Conservation (phyloP, 495 filamentous ascomycete genomes). For the Peziza echinospora region DNA sequence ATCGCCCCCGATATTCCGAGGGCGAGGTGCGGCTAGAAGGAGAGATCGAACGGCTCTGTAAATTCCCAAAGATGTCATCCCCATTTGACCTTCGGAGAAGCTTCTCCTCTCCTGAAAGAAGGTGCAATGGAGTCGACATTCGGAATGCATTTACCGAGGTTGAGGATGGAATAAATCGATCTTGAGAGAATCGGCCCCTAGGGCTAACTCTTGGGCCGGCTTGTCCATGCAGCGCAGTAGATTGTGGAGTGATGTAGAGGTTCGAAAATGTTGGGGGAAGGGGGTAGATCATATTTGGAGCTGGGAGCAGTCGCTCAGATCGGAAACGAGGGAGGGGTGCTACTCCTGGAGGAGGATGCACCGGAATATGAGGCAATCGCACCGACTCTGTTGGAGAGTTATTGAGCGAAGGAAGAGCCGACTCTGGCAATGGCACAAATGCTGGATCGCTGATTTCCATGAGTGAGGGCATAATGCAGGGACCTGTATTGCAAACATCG, state of each 20-base stretch:
- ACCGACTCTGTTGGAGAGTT: background rate
- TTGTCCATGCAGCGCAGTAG: background rate
- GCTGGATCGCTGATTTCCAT: background rate
- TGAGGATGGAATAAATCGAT: conserved; percentile 15
- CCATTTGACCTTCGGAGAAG: conserved; percentile 10
- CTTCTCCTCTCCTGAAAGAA: conserved; percentile 15
- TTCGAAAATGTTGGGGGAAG: background rate
- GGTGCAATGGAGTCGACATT: conserved; percentile 15
- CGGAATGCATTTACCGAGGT: conserved; percentile 15
- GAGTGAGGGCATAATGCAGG: background rate
- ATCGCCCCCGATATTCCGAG: background rate
- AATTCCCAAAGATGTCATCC: background rate
- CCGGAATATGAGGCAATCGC: background rate
- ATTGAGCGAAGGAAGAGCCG: background rate
- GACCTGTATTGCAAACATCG: too few species aligned
- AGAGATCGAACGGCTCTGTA: background rate
- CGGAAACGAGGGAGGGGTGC: background rate
- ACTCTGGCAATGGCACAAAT: background rate
- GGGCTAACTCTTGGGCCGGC: background rate
- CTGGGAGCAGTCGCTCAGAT: background rate
- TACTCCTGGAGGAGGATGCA: background rate
- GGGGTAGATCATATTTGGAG: background rate
- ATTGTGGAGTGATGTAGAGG: background rate
- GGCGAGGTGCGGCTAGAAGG: background rate
- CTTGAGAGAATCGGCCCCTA: conserved; percentile 1